Percentiles rank a stretch among this genome's conserved stretches.
Evolutionary conservation across 352 stramenopile species (phyloP).

Genomic region (Blastocystis sp.): DNA sequence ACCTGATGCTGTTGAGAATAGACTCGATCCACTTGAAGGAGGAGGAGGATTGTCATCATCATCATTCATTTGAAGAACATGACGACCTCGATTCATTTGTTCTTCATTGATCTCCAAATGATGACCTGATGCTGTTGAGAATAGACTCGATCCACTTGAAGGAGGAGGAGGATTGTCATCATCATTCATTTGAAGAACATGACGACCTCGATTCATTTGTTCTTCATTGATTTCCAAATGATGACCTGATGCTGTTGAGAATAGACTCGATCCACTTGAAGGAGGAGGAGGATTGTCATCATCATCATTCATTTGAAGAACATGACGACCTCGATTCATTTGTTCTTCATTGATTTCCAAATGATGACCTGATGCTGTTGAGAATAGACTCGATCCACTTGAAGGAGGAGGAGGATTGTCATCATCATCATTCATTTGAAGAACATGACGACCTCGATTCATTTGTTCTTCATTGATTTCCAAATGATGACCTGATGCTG

Average conservation of each 20-base stretch:
- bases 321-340: neutral
- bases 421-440: too few species aligned
- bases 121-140: neutral
- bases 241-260: neutral
- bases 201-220: neutral
- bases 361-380: neutral
- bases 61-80: neutral
- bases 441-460: too few species aligned
- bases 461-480: too few species aligned
- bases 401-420: too few species aligned
- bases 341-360: neutral
- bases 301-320: neutral
- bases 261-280: neutral
- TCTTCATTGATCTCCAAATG: neutral
- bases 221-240: neutral
- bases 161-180: neutral
- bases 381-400: neutral
- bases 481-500: too few species aligned
- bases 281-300: neutral
- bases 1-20: neutral
- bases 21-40: neutral
- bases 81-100: neutral
- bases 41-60: neutral
- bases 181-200: neutral
- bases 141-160: neutral